Base-by-base conservation (phyloP, 148 eudicot species). In the Vaccinium corymbosum region DNA sequence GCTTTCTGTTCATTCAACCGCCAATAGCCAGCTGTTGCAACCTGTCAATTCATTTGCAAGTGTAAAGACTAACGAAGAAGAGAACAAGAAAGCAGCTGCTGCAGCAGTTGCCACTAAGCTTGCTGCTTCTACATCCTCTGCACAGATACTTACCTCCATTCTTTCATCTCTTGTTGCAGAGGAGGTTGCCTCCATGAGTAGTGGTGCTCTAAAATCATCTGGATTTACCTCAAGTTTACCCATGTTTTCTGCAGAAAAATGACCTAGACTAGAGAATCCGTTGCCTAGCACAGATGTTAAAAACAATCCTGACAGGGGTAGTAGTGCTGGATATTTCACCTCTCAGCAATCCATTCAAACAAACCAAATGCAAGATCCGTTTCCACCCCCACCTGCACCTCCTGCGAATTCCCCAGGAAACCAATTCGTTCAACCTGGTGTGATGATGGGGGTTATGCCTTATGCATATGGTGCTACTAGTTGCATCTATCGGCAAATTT, bases 71-170 rank as follows among this genome's bases (percentile, higher is more conserved):
- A 86, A 81, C 38, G 97, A 91, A 85, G 99, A 96, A 85, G 98
- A 94, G 29, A 89, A 88, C 88, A 96, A 90, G 82, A 94, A 85
- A 81, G 93, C 99, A 4, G 89, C 94, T 4, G 99, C 98, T 3
- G 99, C 99, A 16, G 97, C 98, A 22, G 93, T 96, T 86, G 99
- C 95, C 68, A 97, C 98, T 25, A 94, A 92, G 89, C 99, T 96
- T 68, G 86, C 99, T 51, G 95, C 99, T 53, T 96, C 97, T 48
- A 89, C 97, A 16, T 96, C 99, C 22, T 96, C 99, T 50, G 98
- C 98, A 0, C 94, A 92, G 88, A 93, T 96, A 98, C 92, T 96
- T 71, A 87, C 97, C 2, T 94, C 98, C 19, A 89, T 94, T 72
- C 93, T 96, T 68, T 96, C 99, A 14, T 94, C 97, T 81, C 91